Evolutionary conservation across 345 rosid genomes (phyloP).

Genomic region (Populus tremula): DNA sequence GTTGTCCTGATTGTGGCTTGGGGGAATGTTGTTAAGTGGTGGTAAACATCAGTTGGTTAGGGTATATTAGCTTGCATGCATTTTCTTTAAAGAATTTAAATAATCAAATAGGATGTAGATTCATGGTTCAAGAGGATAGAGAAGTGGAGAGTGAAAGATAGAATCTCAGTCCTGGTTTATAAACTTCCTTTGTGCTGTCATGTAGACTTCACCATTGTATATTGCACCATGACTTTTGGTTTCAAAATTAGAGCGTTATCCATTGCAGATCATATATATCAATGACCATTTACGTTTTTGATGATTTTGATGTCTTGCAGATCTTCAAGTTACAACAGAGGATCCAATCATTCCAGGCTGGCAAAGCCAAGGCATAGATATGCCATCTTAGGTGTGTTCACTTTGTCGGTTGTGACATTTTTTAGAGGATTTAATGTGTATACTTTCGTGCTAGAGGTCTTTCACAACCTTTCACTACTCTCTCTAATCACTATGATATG

Average conservation of each 20-base stretch:
- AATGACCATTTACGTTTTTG: background rate
- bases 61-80: background rate
- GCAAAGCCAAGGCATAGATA: constrained; percentile 72
- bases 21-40: background rate
- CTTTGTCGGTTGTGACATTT: background rate
- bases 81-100: background rate
- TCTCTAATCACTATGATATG: background rate
- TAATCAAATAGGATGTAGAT: background rate
- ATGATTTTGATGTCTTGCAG: constrained; percentile 39
- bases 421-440: background rate
- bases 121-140: background rate
- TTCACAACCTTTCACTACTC: background rate
- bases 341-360: constrained; percentile 81
- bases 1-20: background rate
- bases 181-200: background rate
- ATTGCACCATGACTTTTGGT: background rate
- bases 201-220: background rate
- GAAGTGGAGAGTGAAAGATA: background rate
- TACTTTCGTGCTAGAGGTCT: background rate
- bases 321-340: constrained; percentile 75
- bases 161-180: background rate
- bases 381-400: background rate
- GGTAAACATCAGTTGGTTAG: background rate
- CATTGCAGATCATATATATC: background rate
- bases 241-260: background rate